Base-by-base conservation (phyloP, 2,329 filamentous ascomycete species). In the Cephalotrichum gorgonifer region DNA sequence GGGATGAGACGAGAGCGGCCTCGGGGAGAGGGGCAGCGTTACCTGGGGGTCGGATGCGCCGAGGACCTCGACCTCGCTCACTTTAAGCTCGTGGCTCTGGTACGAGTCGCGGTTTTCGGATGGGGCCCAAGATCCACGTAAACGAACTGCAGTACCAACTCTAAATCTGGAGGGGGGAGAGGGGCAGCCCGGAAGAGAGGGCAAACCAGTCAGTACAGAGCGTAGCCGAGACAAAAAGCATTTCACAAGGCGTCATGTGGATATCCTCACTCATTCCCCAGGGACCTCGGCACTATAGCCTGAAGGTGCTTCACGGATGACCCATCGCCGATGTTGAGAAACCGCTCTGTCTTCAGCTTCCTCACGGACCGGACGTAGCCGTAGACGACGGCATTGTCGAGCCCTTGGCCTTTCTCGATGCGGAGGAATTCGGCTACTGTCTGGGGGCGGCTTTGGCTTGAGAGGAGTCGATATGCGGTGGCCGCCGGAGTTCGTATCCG, bases 321-420 rank as follows among this genome's bases (percentile, higher is more conserved):
- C 42, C 93, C 93, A 71, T 98, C 93, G 11, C 85, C 84, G 47
- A 97, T 73, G 52, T 88, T 79, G 47, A 90, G 84, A 68, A 98
- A 97, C 5, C 85, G 83, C 52, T 85, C 74, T 22, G 77, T 77
- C 64, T 96, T 95, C 72, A 94, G 89, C 63, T 88, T 86, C 53
- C 91, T 79, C 52, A 95, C 83, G 4, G 88, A 91, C 54, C 87
- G 80, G 49, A 96, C 76, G 69, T 85, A 91, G 53, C 90, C 91
- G 62, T 85, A 77, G 56, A 95, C 71, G 50, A 75, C 74, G 44
- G 85, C 72, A 57, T 74, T 63, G n/a, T 64, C 56, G 38, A 70
- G 65, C 43, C 67, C 60, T 30, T 67, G 62, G 17, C 63, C 55
- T 2, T 76, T 73, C 38, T 66, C 68, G 65, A 70, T 75, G 28